Conservation (phyloP, 495 filamentous ascomycete genomes). For the Chlorociboria aeruginascens region DNA sequence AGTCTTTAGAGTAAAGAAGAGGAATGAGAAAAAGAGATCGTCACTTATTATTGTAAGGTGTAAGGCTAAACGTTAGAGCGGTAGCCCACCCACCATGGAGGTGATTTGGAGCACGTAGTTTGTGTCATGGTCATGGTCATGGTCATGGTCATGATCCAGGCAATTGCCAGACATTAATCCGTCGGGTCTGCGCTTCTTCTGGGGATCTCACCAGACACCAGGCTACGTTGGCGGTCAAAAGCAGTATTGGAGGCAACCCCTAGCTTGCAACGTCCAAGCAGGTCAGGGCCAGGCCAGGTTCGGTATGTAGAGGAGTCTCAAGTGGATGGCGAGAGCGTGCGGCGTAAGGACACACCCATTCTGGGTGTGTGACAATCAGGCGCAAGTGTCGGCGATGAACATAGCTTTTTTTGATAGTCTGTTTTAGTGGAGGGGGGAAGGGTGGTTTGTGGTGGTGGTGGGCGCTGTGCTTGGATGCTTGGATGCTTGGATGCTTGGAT, state of each 20-base stretch:
- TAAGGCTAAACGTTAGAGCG: slow-evolving; percentile 19
- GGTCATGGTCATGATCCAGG: not conserved
- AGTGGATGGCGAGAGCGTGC: not conserved
- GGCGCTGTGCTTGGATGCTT: no score
- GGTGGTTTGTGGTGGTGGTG: no score
- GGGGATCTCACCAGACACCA: slow-evolving; percentile 12
- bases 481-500: no score
- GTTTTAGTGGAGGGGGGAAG: no score
- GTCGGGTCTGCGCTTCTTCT: slow-evolving; percentile 20
- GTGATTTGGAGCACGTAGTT: slow-evolving; percentile 18
- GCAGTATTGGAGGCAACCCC: slow-evolving; percentile 12
- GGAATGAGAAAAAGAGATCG: slow-evolving; percentile 1
- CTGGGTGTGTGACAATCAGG: no score
- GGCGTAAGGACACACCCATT: no score
- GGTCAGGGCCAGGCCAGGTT: slow-evolving; percentile 11
- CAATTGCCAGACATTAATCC: slow-evolving; percentile 6
- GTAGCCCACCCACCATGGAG: slow-evolving; percentile 15
- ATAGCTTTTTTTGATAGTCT: no score
- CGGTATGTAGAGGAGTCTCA: not conserved
- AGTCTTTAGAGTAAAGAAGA: slow-evolving; percentile 2
- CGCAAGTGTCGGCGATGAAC: no score
- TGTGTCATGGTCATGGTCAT: slow-evolving; percentile 12
- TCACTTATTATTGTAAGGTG: slow-evolving; percentile 1
- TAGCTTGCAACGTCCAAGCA: slow-evolving; percentile 15
- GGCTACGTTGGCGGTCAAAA: slow-evolving; percentile 20